Conservation (phyloP, 768 basidiomycete genomes). For the Botryobasidium botryosum region DNA sequence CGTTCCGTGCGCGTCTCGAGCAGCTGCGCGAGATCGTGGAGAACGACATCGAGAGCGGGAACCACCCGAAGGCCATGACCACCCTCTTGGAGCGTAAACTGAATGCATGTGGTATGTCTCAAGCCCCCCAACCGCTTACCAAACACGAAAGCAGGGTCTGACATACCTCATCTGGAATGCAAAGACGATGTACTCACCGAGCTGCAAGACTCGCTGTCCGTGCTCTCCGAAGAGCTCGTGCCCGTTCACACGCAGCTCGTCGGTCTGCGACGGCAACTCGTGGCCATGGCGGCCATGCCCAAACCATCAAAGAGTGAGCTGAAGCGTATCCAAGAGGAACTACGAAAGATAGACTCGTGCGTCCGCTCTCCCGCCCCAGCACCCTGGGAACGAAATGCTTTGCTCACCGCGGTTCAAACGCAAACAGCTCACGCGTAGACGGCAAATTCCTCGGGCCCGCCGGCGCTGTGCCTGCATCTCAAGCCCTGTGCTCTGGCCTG, state of each 20-base stretch:
- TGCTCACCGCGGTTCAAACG: not conserved
- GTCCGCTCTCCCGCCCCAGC: slow-evolving; percentile 23
- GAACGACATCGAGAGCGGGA: slow-evolving; percentile 60
- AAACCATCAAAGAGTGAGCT: slow-evolving; percentile 73
- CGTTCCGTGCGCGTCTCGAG: slow-evolving; percentile 66
- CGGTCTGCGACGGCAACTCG: slow-evolving; percentile 73
- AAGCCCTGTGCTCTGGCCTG: slow-evolving; percentile 79
- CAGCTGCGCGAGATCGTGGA: slow-evolving; percentile 78
- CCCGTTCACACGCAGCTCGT: slow-evolving; percentile 85
- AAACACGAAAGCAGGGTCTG: not conserved
- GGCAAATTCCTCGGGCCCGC: slow-evolving; percentile 90
- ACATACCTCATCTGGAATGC: not conserved
- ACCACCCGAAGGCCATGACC: slow-evolving; percentile 73
- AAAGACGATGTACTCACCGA: not conserved
- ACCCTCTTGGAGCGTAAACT: slow-evolving; percentile 82
- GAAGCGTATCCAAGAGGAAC: slow-evolving; percentile 79
- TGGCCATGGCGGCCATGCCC: slow-evolving; percentile 73
- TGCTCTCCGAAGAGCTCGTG: slow-evolving; percentile 76
- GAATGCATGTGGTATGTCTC: slow-evolving; percentile 68
- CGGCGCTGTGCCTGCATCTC: slow-evolving; percentile 77
- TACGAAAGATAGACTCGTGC: slow-evolving; percentile 92
- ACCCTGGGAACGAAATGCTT: not conserved
- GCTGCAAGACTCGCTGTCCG: slow-evolving; percentile 70
- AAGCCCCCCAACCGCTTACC: not conserved
- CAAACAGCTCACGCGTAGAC: slow-evolving; percentile 68